Evolutionary conservation across 2,329 filamentous ascomycete genomes (phyloP).

Genomic region (Dothideomycetes sp.): DNA sequence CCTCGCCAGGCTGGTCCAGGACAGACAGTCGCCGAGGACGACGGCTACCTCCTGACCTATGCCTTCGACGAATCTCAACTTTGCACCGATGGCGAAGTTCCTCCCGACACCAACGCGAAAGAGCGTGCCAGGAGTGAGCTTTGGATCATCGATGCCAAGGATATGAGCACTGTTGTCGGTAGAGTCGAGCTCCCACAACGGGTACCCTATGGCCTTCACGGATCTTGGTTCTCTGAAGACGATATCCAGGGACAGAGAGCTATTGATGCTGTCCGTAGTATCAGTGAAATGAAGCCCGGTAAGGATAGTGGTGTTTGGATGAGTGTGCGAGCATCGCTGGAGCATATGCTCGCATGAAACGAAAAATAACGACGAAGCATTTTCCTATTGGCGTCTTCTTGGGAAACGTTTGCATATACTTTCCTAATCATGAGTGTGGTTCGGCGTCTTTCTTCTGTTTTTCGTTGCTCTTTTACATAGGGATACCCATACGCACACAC

Average conservation of each 20-base stretch:
- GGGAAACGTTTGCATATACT: background rate
- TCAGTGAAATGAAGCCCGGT: slow-evolving; percentile 18
- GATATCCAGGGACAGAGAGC: slow-evolving; percentile 43
- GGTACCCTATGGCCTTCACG: slow-evolving; percentile 62
- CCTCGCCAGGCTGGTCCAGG: slow-evolving; percentile 27
- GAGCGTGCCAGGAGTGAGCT: slow-evolving; percentile 46
- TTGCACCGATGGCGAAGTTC: slow-evolving; percentile 21
- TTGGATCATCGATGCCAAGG: slow-evolving; percentile 57
- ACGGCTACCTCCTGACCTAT: slow-evolving; percentile 59
- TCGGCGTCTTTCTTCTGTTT: background rate
- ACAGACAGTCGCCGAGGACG: slow-evolving; percentile 44
- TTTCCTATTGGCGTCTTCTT: background rate
- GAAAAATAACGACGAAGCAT: background rate
- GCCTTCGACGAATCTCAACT: slow-evolving; percentile 62
- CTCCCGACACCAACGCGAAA: slow-evolving; percentile 30
- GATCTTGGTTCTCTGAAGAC: slow-evolving; percentile 49
- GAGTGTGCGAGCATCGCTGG: slow-evolving; percentile 22
- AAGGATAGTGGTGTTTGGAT: slow-evolving; percentile 24
- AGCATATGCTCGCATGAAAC: slow-evolving; percentile 20
- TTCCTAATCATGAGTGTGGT: slow-evolving; percentile 4
- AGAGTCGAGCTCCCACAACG: slow-evolving; percentile 53
- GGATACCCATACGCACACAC: too few species aligned
- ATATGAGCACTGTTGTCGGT: slow-evolving; percentile 53
- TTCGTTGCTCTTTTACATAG: too few species aligned
- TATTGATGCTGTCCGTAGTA: slow-evolving; percentile 26